phyloP scores from a whole-genome alignment of 2,329 filamentous ascomycete genomes.

The Aureobasidium sp. region DNA sequence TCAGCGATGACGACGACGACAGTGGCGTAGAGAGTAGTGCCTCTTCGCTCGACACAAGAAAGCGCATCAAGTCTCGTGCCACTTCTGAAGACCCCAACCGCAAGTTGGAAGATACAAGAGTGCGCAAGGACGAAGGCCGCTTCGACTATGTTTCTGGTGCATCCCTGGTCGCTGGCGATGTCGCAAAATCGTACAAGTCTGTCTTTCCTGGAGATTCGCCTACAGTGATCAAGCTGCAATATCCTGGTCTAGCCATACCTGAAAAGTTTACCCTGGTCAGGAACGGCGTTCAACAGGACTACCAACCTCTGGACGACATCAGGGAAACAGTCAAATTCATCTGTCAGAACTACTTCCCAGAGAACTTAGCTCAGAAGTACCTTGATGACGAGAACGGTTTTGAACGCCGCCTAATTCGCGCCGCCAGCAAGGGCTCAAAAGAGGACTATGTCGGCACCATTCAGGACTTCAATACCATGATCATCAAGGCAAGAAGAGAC shows the following conservation, averaged over 20 bases:
- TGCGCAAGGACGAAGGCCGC: constrained; percentile 23
- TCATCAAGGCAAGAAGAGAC: constrained; percentile 58
- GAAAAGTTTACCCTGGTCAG: constrained; percentile 64
- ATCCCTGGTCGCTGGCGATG: constrained; percentile 34
- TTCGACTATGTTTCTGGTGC: constrained; percentile 35
- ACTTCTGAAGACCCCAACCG: constrained; percentile 25
- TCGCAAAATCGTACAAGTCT: constrained; percentile 43
- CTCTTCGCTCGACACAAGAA: constrained; percentile 27
- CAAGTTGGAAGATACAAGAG: constrained; percentile 12
- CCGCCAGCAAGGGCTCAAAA: constrained; percentile 55
- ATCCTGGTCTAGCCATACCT: constrained; percentile 65
- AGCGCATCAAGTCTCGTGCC: constrained; percentile 31
- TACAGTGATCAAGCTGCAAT: constrained; percentile 58
- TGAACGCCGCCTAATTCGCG: constrained; percentile 68
- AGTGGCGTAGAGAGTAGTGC: constrained; percentile 25
- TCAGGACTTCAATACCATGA: constrained; percentile 65
- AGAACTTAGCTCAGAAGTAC: constrained; percentile 59
- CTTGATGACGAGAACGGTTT: constrained; percentile 67
- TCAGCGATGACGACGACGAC: constrained; percentile 27
- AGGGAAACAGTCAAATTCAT: constrained; percentile 51
- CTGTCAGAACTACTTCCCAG: constrained; percentile 69
- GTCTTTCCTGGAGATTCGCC: constrained; percentile 39
- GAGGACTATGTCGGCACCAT: constrained; percentile 67
- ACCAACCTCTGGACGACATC: constrained; percentile 55
- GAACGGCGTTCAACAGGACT: constrained; percentile 58